phyloP scores from a whole-genome alignment of 2,329 filamentous ascomycete genomes.

The Aspergillus japonicus region DNA sequence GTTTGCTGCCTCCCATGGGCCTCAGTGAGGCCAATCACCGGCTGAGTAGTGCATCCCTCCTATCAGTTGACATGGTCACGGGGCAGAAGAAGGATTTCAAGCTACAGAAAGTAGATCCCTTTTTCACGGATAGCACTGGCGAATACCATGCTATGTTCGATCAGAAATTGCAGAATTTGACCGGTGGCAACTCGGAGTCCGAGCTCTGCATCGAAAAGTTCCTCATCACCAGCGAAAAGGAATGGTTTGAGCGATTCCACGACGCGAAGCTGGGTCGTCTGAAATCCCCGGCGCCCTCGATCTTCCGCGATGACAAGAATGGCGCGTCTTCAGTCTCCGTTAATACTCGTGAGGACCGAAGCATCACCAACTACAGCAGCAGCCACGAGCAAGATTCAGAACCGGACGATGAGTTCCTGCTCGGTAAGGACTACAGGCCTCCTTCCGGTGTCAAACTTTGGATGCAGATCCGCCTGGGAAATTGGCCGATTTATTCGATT shows the following conservation, averaged over 20 bases:
- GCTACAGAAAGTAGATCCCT: slow-evolving; percentile 64
- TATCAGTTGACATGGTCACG: slow-evolving; percentile 57
- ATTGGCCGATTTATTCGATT: slow-evolving; percentile 63
- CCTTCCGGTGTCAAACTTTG: slow-evolving; percentile 56
- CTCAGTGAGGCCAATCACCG: slow-evolving; percentile 26
- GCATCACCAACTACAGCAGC: slow-evolving; percentile 29
- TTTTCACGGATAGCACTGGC: slow-evolving; percentile 63
- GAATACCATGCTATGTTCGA: slow-evolving; percentile 60
- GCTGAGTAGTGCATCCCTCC: slow-evolving; percentile 42
- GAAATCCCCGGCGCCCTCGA: slow-evolving; percentile 37
- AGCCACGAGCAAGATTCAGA: slow-evolving; percentile 26
- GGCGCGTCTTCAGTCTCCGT: slow-evolving; percentile 27
- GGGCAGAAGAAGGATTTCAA: slow-evolving; percentile 60
- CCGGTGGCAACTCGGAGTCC: slow-evolving; percentile 55
- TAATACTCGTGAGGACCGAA: slow-evolving; percentile 41
- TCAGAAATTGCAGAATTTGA: slow-evolving; percentile 55
- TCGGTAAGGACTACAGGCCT: slow-evolving; percentile 55
- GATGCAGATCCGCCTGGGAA: slow-evolving; percentile 56
- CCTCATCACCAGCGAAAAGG: slow-evolving; percentile 64
- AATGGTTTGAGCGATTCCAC: slow-evolving; percentile 61
- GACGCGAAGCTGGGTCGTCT: slow-evolving; percentile 56
- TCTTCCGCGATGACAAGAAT: slow-evolving; percentile 29
- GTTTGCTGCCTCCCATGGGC: not conserved
- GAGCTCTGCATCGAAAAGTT: slow-evolving; percentile 64
- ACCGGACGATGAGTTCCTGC: slow-evolving; percentile 53